These are phyloP conservation scores for Persicaria maculosa DNA, from an alignment of 148 eudicot genomes.

Conservation along the genomic window DNA sequence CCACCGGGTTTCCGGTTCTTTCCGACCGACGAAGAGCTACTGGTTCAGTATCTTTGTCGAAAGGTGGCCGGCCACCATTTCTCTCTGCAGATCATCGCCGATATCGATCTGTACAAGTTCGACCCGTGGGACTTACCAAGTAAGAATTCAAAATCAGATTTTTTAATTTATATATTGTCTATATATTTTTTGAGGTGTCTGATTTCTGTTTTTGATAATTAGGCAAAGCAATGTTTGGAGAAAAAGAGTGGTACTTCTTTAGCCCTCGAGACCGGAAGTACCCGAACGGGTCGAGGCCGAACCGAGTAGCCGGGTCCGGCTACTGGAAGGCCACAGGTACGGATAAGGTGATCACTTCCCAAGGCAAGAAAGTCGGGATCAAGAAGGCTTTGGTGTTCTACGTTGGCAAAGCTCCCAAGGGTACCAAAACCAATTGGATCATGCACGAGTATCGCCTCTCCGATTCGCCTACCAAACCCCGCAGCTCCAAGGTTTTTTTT, in stretches of 20 bases:
- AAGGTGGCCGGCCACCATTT: slow-evolving; percentile 57
- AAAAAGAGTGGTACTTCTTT: slow-evolving; percentile 82
- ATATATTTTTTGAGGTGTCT: not conserved
- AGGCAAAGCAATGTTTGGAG: slow-evolving; percentile 73
- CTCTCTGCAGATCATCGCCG: slow-evolving; percentile 50
- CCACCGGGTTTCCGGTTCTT: slow-evolving; percentile 83
- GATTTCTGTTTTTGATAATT: not conserved
- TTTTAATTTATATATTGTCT: not conserved
- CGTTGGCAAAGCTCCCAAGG: slow-evolving; percentile 75
- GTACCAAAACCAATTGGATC: slow-evolving; percentile 80
- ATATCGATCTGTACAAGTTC: slow-evolving; percentile 69
- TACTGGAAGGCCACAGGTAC: slow-evolving; percentile 90
- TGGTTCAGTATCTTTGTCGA: slow-evolving; percentile 60
- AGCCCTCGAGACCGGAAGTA: slow-evolving; percentile 73
- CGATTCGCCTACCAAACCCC: slow-evolving; percentile 27
- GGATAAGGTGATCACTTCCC: slow-evolving; percentile 49
- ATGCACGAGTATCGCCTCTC: slow-evolving; percentile 83
- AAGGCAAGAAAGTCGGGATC: slow-evolving; percentile 59
- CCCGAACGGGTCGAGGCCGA: slow-evolving; percentile 79
- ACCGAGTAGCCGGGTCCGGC: slow-evolving; percentile 70
- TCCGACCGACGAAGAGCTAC: slow-evolving; percentile 77
- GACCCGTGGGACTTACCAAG: slow-evolving; percentile 81
- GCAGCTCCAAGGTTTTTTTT: slow-evolving; percentile 28
- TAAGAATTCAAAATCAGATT: not conserved
- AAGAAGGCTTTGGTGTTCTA: slow-evolving; percentile 81